Base-by-base conservation (phyloP, 805 yeast species). In the Lipomyces kockii region DNA sequence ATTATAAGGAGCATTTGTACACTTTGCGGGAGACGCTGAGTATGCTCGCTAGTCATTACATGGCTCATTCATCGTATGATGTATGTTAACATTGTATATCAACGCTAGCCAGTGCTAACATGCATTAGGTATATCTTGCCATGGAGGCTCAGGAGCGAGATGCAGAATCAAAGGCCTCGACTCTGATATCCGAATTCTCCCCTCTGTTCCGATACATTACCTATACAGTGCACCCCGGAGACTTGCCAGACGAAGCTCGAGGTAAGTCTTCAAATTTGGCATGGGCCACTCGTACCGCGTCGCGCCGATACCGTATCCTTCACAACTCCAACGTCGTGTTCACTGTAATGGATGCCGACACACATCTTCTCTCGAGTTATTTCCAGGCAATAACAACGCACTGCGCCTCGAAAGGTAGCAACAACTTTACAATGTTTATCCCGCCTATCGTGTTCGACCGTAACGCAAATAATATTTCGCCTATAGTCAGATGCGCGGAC, bases 361-460 rank as follows among this genome's bases (percentile, higher is more conserved):
- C 74, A 2, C 74, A 71, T 29, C 61, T 71, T 17, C 67, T 71
- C 25, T 22, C 61, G 25, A 7, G 60, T 34, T 71, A 71, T 49
- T 71, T 71, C 61, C 60, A 43, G 17, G 8, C 52, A 5, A 68
- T 71, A 12, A 49, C 46, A 12, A 39, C 12, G 9, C 62, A 66
- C 57, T 62, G 63, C 56, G 35, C 51, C 17, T 49, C 9, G 25
- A 17, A 12, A 12, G 25, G 55, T 5, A 25, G 57, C 14, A 37
- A 58, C 20, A 37, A 37, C 20, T 57, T 58, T 46, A 64, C 69
- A 2, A 68, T 68, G 68, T 71, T 67, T 49, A 43, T 65, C 29
- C 69, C 70, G 32, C 73, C 72, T n/a, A 65, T 71, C 43, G 66
- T 68, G 37, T 71, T 71, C 58, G 74, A 71, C 60, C 63, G 74